These are phyloP conservation scores for Biscogniauxia mediterranea DNA, from an alignment of 2,329 filamentous ascomycete genomes.

Conservation along the genomic window DNA sequence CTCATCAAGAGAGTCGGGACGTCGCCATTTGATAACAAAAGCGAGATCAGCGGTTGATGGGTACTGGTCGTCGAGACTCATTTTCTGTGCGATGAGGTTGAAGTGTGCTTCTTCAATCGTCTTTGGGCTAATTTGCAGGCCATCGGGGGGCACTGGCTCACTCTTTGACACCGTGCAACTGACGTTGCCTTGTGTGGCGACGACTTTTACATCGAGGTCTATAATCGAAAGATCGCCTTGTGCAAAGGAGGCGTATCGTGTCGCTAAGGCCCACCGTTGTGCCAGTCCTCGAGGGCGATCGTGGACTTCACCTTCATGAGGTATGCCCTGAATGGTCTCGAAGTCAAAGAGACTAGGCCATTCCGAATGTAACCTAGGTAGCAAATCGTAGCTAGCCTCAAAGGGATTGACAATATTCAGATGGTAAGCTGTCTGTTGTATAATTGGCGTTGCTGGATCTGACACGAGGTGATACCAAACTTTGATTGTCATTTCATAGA, in stretches of 20 bases:
- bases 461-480: slow-evolving; percentile 76
- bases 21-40: slow-evolving; percentile 75
- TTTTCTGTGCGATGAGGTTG: slow-evolving; percentile 71
- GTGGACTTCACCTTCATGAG: slow-evolving; percentile 32
- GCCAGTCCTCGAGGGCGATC: slow-evolving; percentile 57
- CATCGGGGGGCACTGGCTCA: slow-evolving; percentile 39
- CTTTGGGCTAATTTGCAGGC: slow-evolving; percentile 58
- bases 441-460: slow-evolving; percentile 77
- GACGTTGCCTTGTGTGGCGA: slow-evolving; percentile 61
- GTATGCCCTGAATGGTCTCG: slow-evolving; percentile 42
- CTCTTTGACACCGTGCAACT: slow-evolving; percentile 50
- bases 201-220: slow-evolving; percentile 60
- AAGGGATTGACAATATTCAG: slow-evolving; percentile 80
- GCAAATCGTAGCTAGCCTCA: slow-evolving; percentile 86
- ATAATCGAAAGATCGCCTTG: slow-evolving; percentile 64
- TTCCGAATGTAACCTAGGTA: slow-evolving; percentile 72
- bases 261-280: slow-evolving; percentile 78
- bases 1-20: slow-evolving; percentile 35
- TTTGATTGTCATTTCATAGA: slow-evolving; percentile 68
- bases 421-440: slow-evolving; percentile 67
- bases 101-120: slow-evolving; percentile 72
- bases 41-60: slow-evolving; percentile 72
- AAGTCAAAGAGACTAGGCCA: slow-evolving; percentile 88
- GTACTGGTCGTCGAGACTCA: slow-evolving; percentile 76
- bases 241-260: slow-evolving; percentile 75